Base-by-base conservation (phyloP, 495 filamentous ascomycete genomes). In the Bombardia bombarda region DNA sequence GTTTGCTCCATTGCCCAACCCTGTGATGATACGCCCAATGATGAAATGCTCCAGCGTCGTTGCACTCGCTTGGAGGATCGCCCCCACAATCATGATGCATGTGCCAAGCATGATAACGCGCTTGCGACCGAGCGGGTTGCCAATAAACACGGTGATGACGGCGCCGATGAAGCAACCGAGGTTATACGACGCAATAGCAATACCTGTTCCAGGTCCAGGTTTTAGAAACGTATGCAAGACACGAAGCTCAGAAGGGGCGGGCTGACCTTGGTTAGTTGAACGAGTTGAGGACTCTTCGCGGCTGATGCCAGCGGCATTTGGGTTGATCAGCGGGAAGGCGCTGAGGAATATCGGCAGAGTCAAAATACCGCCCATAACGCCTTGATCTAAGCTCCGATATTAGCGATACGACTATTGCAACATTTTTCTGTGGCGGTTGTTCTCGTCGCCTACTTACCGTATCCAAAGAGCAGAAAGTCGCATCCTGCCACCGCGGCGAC, bases 121-220 rank as follows among this genome's bases (percentile, higher is more conserved):
- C 51, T 76, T 77, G 10, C 85, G 76, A 16, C 84, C 85, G 13
- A 87, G 78, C 2, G 69, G 65, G 49, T 89, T 79, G 38, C 85
- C 83, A 41, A 87, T 70, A 55, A 79, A 84, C 46, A 89, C 82
- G 8, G 74, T 78, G 36, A 79, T 53, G 39, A 87, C 67, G 4
- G 84, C 78, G 14, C 85, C 83, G 39, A 79, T 53, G 60, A 89
- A 86, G 58, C 83, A 88, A 13, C 85, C 83, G n/a, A 87, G 47
- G 52, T 87, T 84, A 67, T 87, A 88, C 5, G 34, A 36, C 4
- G n/a, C 34, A 17, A 20, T 17, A 7, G 34, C 8, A 10, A 36
- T 6, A 19, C 34, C 34, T 36, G 13, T 4, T n/a, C n/a, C n/a
- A n/a, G n/a, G n/a, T n/a, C n/a, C n/a, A n/a, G n/a, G n/a, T n/a